Base-by-base conservation (phyloP, 805 yeast species). In the Schwanniomyces sp. region DNA sequence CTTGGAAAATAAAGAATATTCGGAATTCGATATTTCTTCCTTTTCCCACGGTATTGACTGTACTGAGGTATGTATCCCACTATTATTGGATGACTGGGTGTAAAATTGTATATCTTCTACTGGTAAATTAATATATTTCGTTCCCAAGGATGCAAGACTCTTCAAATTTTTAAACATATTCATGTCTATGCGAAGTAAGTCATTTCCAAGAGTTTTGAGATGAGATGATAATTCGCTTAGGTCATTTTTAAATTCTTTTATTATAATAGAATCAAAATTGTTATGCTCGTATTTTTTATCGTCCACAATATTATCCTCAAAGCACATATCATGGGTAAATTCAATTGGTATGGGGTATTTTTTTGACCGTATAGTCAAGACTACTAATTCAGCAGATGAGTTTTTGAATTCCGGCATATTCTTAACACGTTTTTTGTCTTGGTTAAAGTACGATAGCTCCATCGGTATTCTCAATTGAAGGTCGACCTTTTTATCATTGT, bases 261-360 rank as follows among this genome's bases (percentile, higher is more conserved):
- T 58, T n/a, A 72, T 61, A 2, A 69, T 64, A 9, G 61, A 51
- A 44, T 67, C 69, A 41, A 73, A 70, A 37, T 62, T 58, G 26
- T 62, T 69, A 34, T 48, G 43, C 25, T 56, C 55, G 18, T 55
- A 54, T 36, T 54, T 57, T 21, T 52, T 50, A 5, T 57, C 56
- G 40, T 64, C 65, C 30, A 63, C 62, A 27, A 65, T 66, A 18
- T 64, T 63, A 39, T 69, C 73, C 12, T 56, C 52, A 51, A 70
- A 69, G 46, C 70, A 67, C 66, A 70, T 63, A 24, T 70, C 75
- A 45, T 68, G 74, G 48, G 63, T 66, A 50, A 73, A 54, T 37
- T 72, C 76, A 5, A 73, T 57, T 1, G 78, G 78, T 12, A 73
- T 66, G 7, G 53, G 60, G 43, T 70, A 59, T 42, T 69, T 70